phyloP scores from a whole-genome alignment of 2,329 filamentous ascomycete species.

The Neoascochyta sp. region DNA sequence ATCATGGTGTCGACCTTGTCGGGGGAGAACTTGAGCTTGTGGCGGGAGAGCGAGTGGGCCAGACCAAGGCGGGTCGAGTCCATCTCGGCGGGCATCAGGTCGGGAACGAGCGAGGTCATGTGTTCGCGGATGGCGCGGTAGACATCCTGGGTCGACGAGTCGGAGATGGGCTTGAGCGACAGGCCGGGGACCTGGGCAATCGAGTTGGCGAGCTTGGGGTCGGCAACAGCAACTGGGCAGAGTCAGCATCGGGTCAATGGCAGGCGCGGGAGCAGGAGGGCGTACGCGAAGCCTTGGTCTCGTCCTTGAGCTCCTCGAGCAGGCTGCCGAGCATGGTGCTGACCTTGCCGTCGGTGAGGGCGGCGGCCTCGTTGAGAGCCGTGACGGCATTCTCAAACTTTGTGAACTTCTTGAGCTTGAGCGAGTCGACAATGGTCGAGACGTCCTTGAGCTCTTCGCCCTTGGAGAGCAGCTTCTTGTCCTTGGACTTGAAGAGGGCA shows the following conservation, averaged over 20 bases:
- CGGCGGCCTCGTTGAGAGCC: slow-evolving; percentile 77
- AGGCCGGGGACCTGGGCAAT: slow-evolving; percentile 90
- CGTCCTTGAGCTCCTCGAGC: slow-evolving; percentile 86
- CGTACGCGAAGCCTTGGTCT: slow-evolving; percentile 81
- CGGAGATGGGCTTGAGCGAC: slow-evolving; percentile 77
- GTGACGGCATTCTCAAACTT: slow-evolving; percentile 94
- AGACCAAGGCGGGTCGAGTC: slow-evolving; percentile 94
- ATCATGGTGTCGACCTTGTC: slow-evolving; percentile 99
- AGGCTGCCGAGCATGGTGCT: slow-evolving; percentile 79
- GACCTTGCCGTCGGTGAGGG: slow-evolving; percentile 86
- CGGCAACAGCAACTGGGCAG: slow-evolving; percentile 70
- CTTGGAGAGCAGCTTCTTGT: slow-evolving; percentile 95
- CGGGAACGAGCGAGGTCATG: slow-evolving; percentile 84
- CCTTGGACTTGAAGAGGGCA: slow-evolving; percentile 95
- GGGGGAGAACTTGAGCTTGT: slow-evolving; percentile 97
- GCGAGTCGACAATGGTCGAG: slow-evolving; percentile 81
- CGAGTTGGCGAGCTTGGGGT: slow-evolving; percentile 83
- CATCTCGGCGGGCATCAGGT: slow-evolving; percentile 77
- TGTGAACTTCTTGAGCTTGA: slow-evolving; percentile 93
- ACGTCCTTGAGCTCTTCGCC: slow-evolving; percentile 72
- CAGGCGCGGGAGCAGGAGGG: background rate
- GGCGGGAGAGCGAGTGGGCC: slow-evolving; percentile 84
- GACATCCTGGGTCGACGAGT: slow-evolving; percentile 78
- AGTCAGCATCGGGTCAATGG: slow-evolving; percentile 19
- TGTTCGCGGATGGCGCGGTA: slow-evolving; percentile 94